Percentiles rank a stretch among this genome's conserved stretches.
These are phyloP conservation scores for Talaromyces adpressus DNA, from an alignment of 495 filamentous ascomycete species.

Conservation along the genomic window DNA sequence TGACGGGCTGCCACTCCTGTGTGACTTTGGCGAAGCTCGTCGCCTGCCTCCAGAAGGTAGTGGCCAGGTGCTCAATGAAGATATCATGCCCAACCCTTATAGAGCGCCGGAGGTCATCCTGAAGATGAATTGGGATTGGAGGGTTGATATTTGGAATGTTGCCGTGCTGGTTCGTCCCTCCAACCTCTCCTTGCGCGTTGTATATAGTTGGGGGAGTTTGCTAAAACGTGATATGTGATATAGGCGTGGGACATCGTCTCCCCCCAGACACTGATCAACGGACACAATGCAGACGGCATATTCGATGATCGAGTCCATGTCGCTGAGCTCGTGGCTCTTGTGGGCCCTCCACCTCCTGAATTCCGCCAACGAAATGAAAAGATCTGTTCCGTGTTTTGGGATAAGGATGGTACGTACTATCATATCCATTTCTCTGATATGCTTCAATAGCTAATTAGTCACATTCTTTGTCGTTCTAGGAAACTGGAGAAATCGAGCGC, in stretches of 20 bases:
- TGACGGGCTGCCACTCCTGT: conserved; percentile 7
- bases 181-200: too few relatives aligned
- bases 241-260: conserved; percentile 17
- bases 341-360: conserved; percentile 21
- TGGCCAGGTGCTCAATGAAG: too few relatives aligned
- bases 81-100: too few relatives aligned
- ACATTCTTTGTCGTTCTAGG: neutral
- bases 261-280: conserved; percentile 12
- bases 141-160: conserved; percentile 35
- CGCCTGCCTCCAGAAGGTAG: too few relatives aligned
- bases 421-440: too few relatives aligned
- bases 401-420: neutral
- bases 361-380: neutral
- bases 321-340: conserved; percentile 17
- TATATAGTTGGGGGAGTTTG: too few relatives aligned
- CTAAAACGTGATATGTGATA: too few relatives aligned
- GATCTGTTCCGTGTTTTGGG: conserved; percentile 14
- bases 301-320: conserved; percentile 17
- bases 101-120: too few relatives aligned
- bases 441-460: too few relatives aligned
- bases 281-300: conserved; percentile 7
- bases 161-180: conserved; percentile 24
- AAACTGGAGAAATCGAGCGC: conserved; percentile 16
- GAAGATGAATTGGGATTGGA: conserved; percentile 13
- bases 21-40: too few relatives aligned